Conservation (phyloP, 2,329 filamentous ascomycete genomes). For the Cercospora sojina region DNA sequence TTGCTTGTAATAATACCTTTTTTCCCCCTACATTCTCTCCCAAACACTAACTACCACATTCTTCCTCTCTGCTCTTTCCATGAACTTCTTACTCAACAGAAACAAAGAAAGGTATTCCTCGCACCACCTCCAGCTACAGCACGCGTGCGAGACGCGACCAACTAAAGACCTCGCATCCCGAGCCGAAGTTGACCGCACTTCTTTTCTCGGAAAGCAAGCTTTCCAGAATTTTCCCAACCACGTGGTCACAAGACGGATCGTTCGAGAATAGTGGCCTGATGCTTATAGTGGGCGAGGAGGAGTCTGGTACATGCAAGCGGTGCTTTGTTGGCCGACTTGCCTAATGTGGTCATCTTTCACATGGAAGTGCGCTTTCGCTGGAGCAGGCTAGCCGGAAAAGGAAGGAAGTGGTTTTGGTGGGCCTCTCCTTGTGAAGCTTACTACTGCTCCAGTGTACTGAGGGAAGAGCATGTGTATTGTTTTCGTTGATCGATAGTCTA, state of each 20-base stretch:
- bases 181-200: neutral
- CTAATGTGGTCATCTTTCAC: slow-evolving; percentile 3
- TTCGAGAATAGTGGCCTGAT: neutral
- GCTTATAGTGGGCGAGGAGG: neutral
- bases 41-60: too few relatives aligned
- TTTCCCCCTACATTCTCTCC: too few relatives aligned
- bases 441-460: neutral
- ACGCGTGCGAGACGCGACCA: neutral
- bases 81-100: neutral
- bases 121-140: slow-evolving; percentile 3
- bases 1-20: too few relatives aligned
- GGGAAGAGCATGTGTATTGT: neutral
- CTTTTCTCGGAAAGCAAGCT: neutral
- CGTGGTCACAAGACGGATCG: neutral
- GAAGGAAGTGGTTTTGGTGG: neutral
- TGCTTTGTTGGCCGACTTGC: neutral
- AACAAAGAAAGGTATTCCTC: neutral
- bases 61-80: too few relatives aligned
- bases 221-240: neutral
- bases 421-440: neutral
- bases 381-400: neutral
- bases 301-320: neutral
- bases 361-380: neutral
- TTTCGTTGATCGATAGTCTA: neutral
- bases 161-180: neutral